phyloP scores from a whole-genome alignment of 176 grass and related monocot genomes.

The Cenchrus fungigraminus region DNA sequence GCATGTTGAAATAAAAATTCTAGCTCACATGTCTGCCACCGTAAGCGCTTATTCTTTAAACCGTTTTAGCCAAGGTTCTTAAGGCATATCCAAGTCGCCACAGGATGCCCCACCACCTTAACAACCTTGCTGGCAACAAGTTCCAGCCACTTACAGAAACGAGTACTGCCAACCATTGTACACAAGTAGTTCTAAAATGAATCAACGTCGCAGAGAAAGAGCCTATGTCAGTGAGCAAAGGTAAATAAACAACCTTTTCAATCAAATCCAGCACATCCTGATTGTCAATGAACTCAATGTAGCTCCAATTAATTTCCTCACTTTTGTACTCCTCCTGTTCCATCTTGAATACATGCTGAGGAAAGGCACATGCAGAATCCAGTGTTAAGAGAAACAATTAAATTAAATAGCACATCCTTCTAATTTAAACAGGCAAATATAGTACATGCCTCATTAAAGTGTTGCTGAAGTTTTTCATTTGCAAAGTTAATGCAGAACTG shows the following conservation, averaged over 20 bases:
- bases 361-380: slow-evolving; percentile 37
- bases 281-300: slow-evolving; percentile 99
- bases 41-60: slow-evolving; percentile 5
- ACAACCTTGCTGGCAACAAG: not conserved
- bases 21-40: not conserved
- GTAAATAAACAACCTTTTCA: slow-evolving; percentile 75
- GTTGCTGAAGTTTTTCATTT: slow-evolving; percentile 99
- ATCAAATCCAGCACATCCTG: slow-evolving; percentile 99
- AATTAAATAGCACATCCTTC: slow-evolving; percentile 24
- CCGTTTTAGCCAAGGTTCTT: not conserved
- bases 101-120: not conserved
- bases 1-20: slow-evolving; percentile 6
- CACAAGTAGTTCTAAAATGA: slow-evolving; percentile 9
- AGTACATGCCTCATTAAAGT: slow-evolving; percentile 86
- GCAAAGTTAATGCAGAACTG: slow-evolving; percentile 99
- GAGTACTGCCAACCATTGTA: slow-evolving; percentile 1
- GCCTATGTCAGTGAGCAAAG: not conserved
- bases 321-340: slow-evolving; percentile 98
- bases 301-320: slow-evolving; percentile 98
- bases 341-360: slow-evolving; percentile 99
- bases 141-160: not conserved
- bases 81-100: not conserved
- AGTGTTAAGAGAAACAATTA: slow-evolving; percentile 31
- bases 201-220: not conserved
- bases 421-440: not conserved